These are phyloP conservation scores for Pseudogymnoascus sp. DNA, from an alignment of 2,329 filamentous ascomycete genomes.

Conservation along the genomic window DNA sequence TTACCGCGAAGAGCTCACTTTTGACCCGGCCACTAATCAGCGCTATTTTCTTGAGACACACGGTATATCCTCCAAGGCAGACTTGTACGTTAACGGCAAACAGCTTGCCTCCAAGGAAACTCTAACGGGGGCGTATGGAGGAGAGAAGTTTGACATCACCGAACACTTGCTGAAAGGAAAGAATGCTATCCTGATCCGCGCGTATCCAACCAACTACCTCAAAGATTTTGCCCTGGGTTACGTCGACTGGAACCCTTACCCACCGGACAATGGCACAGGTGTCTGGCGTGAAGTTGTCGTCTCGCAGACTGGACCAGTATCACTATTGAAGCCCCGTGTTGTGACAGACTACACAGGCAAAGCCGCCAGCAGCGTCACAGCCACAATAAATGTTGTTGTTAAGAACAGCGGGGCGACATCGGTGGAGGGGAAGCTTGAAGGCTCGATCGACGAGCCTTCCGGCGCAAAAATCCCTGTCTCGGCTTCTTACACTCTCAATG, in stretches of 20 bases:
- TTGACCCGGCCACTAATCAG: slow-evolving; percentile 29
- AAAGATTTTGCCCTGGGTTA: slow-evolving; percentile 53
- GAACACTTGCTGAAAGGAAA: slow-evolving; percentile 28
- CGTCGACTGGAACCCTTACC: slow-evolving; percentile 55
- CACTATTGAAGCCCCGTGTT: slow-evolving; percentile 23
- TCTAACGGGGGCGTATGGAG: slow-evolving; percentile 51
- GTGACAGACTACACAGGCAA: slow-evolving; percentile 10
- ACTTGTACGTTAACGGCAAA: slow-evolving; percentile 52
- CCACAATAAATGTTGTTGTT: slow-evolving; percentile 6
- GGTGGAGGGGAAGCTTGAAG: slow-evolving; percentile 23
- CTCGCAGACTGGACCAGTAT: slow-evolving; percentile 45
- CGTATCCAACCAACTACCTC: slow-evolving; percentile 51
- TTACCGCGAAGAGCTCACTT: slow-evolving; percentile 46
- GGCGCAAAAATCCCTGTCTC: slow-evolving; percentile 23
- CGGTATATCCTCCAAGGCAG: slow-evolving; percentile 52
- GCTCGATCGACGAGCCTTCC: slow-evolving; percentile 19
- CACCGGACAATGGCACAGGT: slow-evolving; percentile 55
- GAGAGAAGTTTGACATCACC: slow-evolving; percentile 49
- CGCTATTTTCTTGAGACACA: slow-evolving; percentile 49
- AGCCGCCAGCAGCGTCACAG: neutral
- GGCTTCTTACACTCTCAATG: slow-evolving; percentile 31
- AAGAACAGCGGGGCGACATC: slow-evolving; percentile 13
- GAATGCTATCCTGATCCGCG: slow-evolving; percentile 47
- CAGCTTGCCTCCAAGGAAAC: slow-evolving; percentile 39
- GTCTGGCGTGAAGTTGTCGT: slow-evolving; percentile 53